A percentile compares a stretch with the other conserved stretches of the same genome.
Evolutionary conservation across 1,139 yeast genomes (phyloP).

Genomic region (Protomyces lactucae-debilis): DNA sequence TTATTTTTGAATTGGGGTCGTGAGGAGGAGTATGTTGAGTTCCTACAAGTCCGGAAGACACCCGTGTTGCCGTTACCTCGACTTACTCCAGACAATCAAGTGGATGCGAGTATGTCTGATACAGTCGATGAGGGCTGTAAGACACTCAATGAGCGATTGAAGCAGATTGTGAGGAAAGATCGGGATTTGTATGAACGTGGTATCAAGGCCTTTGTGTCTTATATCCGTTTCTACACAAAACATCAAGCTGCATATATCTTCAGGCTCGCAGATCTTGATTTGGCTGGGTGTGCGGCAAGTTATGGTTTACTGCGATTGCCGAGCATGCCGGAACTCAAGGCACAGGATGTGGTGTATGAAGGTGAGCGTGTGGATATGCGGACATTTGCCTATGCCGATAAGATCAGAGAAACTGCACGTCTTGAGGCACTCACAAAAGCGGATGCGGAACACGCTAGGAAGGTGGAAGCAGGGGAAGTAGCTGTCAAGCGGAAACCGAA

Average conservation of each 20-base stretch:
- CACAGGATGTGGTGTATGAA: slow-evolving; percentile 12
- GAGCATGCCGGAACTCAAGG: slow-evolving; percentile 81
- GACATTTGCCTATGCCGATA: slow-evolving; percentile 26
- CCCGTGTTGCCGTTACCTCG: slow-evolving; percentile 40
- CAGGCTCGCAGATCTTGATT: slow-evolving; percentile 65
- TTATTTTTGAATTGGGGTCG: slow-evolving; percentile 65
- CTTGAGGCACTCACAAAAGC: slow-evolving; percentile 24
- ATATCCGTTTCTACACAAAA: slow-evolving; percentile 74
- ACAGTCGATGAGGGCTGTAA: slow-evolving; percentile 3
- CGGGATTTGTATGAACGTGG: slow-evolving; percentile 42
- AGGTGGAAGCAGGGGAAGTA: neutral
- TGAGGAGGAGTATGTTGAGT: slow-evolving; percentile 77
- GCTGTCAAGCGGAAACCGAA: slow-evolving; percentile 40
- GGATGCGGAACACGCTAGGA: neutral
- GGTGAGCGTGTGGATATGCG: slow-evolving; percentile 26
- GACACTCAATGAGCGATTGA: slow-evolving; percentile 6
- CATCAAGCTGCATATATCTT: slow-evolving; percentile 91
- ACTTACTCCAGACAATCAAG: slow-evolving; percentile 16
- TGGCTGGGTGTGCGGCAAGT: slow-evolving; percentile 63
- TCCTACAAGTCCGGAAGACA: slow-evolving; percentile 71
- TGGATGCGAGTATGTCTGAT: slow-evolving; percentile 29
- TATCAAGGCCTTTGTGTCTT: slow-evolving; percentile 75
- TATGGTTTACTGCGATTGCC: slow-evolving; percentile 83
- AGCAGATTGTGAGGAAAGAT: slow-evolving; percentile 17
- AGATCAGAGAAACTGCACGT: slow-evolving; percentile 27